A percentile compares a stretch with the other conserved stretches of the same genome.
Evolutionary conservation across 2,329 filamentous ascomycete species (phyloP).

Genomic region (Aureobasidium sp.): DNA sequence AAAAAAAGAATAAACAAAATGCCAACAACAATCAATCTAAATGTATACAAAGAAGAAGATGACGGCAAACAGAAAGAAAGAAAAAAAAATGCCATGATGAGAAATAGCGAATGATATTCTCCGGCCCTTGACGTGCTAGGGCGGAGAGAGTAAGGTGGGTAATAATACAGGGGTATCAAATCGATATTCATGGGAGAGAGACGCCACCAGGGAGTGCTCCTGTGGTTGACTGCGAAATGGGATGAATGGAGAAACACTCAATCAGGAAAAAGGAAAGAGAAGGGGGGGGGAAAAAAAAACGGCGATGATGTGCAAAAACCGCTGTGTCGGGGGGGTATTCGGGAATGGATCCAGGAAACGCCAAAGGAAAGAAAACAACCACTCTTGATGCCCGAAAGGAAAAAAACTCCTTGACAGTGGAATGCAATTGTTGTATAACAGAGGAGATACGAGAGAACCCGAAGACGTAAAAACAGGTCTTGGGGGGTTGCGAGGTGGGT

Average conservation of each 20-base stretch:
- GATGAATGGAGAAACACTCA: not conserved
- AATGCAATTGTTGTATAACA: not conserved
- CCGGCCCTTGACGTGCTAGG: not conserved
- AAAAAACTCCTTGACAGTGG: not conserved
- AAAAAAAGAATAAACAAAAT: not conserved
- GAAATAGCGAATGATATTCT: not conserved
- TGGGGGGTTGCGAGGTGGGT: not conserved
- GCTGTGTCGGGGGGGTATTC: not conserved
- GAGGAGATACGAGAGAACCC: not conserved
- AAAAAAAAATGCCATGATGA: not conserved
- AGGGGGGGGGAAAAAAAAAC: too few species aligned
- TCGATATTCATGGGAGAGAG: not conserved
- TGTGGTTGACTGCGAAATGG: not conserved
- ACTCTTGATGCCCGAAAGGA: not conserved
- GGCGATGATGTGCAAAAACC: too few species aligned
- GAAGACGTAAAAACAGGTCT: not conserved
- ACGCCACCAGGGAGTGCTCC: not conserved
- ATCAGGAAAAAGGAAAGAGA: not conserved
- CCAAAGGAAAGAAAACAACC: not conserved
- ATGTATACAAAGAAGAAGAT: not conserved
- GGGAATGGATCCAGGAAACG: not conserved
- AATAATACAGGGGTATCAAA: not conserved
- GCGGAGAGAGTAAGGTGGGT: not conserved
- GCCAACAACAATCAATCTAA: not conserved
- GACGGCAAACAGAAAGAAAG: not conserved